Conservation (phyloP, 1,284 basidiomycete species). For the Malassezia vespertilionis region DNA sequence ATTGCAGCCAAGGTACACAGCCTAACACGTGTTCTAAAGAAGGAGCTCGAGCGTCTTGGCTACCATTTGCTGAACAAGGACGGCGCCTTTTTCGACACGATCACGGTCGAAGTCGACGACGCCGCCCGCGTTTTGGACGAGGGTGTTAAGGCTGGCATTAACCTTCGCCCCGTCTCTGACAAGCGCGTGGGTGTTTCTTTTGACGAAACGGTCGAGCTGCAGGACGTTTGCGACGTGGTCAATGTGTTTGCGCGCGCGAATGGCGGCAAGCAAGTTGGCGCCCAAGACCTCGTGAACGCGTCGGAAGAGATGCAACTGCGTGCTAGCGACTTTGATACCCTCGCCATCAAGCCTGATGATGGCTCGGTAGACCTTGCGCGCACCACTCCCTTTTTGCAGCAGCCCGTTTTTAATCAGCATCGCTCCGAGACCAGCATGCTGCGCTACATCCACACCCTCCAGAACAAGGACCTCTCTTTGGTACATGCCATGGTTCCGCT, state of each 20-base stretch:
- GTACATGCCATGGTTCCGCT: conserved; percentile 95
- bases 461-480: conserved; percentile 85
- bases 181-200: conserved; percentile 74
- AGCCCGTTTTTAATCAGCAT: conserved; percentile 77
- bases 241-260: conserved; percentile 63
- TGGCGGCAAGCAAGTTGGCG: conserved; percentile 33
- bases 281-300: conserved; percentile 27
- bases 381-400: conserved; percentile 65
- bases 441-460: conserved; percentile 75
- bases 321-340: conserved; percentile 23
- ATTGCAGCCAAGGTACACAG: conserved; percentile 84
- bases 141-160: conserved; percentile 62
- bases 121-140: conserved; percentile 62
- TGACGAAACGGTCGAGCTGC: conserved; percentile 70
- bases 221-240: conserved; percentile 59
- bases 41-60: conserved; percentile 61
- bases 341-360: conserved; percentile 32
- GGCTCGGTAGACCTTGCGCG: no score
- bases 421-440: conserved; percentile 98
- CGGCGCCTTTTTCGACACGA: conserved; percentile 74
- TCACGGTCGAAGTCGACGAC: conserved; percentile 66
- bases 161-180: conserved; percentile 70
- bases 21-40: conserved; percentile 70
- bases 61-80: conserved; percentile 54
- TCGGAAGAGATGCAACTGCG: conserved; percentile 28